phyloP scores from a whole-genome alignment of 2,329 filamentous ascomycete genomes.

The Aspergillus terreus region DNA sequence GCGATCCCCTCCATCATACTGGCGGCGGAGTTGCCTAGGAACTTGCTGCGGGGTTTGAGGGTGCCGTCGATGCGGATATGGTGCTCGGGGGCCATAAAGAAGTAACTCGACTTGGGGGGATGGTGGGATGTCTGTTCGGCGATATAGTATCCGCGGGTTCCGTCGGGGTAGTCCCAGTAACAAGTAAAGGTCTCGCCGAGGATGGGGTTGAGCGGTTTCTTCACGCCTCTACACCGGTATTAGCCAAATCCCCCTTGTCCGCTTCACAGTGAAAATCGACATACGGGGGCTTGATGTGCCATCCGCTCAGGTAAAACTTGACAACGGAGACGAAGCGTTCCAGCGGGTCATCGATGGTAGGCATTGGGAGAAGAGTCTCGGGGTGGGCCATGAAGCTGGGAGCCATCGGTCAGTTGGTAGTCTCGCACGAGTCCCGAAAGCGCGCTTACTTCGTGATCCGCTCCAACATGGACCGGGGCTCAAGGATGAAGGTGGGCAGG shows the following conservation, averaged over 20 bases:
- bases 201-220: conserved; percentile 96
- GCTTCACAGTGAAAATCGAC: conserved; percentile 32
- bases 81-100: conserved; percentile 94
- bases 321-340: conserved; percentile 91
- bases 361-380: conserved; percentile 86
- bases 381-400: conserved; percentile 98
- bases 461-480: conserved; percentile 96
- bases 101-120: conserved; percentile 97
- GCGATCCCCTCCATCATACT: conserved; percentile 98
- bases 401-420: conserved; percentile 17
- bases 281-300: conserved; percentile 97
- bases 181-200: conserved; percentile 92
- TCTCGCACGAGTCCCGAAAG: not conserved
- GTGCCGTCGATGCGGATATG: conserved; percentile 94
- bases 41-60: conserved; percentile 89
- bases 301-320: conserved; percentile 97
- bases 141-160: conserved; percentile 89
- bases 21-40: conserved; percentile 93
- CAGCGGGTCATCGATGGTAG: conserved; percentile 81
- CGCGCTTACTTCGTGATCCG: conserved; percentile 83
- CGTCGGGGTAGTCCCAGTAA: conserved; percentile 88
- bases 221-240: conserved; percentile 68
- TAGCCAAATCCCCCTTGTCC: conserved; percentile 5
- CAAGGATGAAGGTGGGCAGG: conserved; percentile 94
- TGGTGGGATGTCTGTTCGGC: conserved; percentile 97